Percentiles rank a stretch among this genome's conserved stretches.
Conservation (phyloP, 208 protist genomes). For the Acanthamoeba lenticulata region DNA sequence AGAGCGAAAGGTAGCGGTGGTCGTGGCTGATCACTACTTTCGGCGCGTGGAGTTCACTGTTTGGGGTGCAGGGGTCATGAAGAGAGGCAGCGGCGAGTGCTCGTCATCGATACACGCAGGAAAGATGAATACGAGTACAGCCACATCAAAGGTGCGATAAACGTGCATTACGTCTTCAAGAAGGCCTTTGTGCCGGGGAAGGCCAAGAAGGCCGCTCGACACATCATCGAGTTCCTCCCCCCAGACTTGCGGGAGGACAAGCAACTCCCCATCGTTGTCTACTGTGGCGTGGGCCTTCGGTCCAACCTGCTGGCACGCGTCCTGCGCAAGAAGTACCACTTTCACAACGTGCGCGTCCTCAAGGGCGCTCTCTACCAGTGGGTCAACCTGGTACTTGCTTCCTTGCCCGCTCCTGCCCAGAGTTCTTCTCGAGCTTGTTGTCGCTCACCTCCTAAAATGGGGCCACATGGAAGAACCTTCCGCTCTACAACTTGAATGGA, state of each 20-base stretch:
- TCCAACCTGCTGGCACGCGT: conserved; percentile 4
- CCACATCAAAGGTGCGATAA: not conserved
- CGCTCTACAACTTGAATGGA: not conserved
- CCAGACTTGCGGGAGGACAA: not conserved
- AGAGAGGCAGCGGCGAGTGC: not conserved
- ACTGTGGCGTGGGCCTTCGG: not conserved
- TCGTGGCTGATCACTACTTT: not conserved
- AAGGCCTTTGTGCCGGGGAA: not conserved
- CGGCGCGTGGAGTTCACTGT: not conserved
- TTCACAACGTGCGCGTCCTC: not conserved
- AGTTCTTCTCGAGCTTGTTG: too few species aligned
- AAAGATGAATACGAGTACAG: conserved; percentile 50
- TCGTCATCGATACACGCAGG: not conserved
- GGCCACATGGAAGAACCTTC: not conserved
- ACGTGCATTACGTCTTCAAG: not conserved
- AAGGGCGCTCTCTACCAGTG: conserved; percentile 9
- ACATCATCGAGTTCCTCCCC: not conserved
- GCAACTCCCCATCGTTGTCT: not conserved
- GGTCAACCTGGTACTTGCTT: not conserved
- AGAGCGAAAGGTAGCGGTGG: not conserved
- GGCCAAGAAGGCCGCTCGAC: not conserved
- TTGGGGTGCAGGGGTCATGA: not conserved
- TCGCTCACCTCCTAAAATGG: not conserved
- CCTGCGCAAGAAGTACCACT: not conserved
- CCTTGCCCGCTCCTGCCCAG: too few species aligned